Conservation (phyloP, 371 early-diverging fungal species). For the Mucor circinelloides region DNA sequence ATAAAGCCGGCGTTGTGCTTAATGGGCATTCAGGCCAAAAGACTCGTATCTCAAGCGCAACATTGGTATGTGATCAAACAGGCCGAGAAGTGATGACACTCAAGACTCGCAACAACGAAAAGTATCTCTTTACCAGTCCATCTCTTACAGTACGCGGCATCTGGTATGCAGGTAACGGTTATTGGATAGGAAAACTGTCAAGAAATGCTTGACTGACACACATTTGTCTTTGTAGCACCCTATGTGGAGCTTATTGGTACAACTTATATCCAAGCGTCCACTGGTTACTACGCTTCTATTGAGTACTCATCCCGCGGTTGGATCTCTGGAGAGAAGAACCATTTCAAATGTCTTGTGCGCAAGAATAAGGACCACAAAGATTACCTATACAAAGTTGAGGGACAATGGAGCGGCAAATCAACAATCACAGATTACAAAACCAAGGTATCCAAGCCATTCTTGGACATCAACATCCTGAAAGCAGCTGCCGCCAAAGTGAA, state of each 20-base stretch:
- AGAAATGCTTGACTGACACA: not conserved
- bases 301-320: conserved; percentile 77
- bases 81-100: conserved; percentile 38
- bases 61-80: conserved; percentile 48
- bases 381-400: conserved; percentile 60
- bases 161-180: conserved; percentile 48
- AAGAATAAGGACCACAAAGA: conserved; percentile 34
- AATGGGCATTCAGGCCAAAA: conserved; percentile 73
- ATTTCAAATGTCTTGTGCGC: conserved; percentile 62
- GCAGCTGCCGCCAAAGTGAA: conserved; percentile 34
- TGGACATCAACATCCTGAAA: conserved; percentile 52
- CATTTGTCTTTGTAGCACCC: conserved; percentile 42
- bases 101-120: conserved; percentile 31
- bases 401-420: conserved; percentile 70
- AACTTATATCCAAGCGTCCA: conserved; percentile 65
- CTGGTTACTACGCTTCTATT: conserved; percentile 66
- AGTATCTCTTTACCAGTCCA: conserved; percentile 44
- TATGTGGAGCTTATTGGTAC: conserved; percentile 76
- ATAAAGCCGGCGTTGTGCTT: conserved; percentile 62
- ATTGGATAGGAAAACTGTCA: not conserved
- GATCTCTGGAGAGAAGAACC: conserved; percentile 80
- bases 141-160: conserved; percentile 51
- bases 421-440: conserved; percentile 46
- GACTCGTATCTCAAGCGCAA: conserved; percentile 43
- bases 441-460: conserved; percentile 48